phyloP scores from a whole-genome alignment of 2,329 filamentous ascomycete species.

The Dactylonectria estremocensis region DNA sequence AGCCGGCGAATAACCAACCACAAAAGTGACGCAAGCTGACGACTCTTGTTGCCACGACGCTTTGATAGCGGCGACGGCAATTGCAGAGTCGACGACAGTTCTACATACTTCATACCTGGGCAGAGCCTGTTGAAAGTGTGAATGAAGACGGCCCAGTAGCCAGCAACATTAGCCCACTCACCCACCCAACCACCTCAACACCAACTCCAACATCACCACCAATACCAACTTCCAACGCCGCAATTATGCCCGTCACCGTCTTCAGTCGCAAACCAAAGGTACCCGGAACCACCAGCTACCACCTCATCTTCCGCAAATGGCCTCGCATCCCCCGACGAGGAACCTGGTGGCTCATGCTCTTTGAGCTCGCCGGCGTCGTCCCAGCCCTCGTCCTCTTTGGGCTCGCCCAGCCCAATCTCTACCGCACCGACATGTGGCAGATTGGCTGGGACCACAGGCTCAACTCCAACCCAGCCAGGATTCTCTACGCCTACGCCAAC shows the following conservation, averaged over 20 bases:
- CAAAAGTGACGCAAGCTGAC: constrained; percentile 17
- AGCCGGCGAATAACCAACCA: constrained; percentile 30
- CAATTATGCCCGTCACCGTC: constrained; percentile 45
- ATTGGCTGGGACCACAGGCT: constrained; percentile 79
- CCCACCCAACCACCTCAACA: not conserved
- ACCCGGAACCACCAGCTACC: constrained; percentile 56
- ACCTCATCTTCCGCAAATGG: constrained; percentile 73
- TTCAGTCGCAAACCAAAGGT: constrained; percentile 37
- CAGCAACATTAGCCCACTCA: not conserved
- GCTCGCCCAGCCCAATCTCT: constrained; percentile 81
- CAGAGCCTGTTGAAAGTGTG: not conserved
- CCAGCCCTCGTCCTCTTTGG: constrained; percentile 79
- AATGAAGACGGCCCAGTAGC: not conserved
- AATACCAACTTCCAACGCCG: not conserved
- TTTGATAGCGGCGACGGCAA: constrained; percentile 25
- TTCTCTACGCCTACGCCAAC: constrained; percentile 83
- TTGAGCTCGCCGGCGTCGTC: constrained; percentile 77
- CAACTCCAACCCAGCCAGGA: constrained; percentile 80
- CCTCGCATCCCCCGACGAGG: constrained; percentile 64
- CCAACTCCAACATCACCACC: constrained; percentile 6
- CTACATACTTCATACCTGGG: not conserved
- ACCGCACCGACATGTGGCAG: constrained; percentile 80
- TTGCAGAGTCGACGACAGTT: not conserved
- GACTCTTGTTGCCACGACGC: constrained; percentile 9
- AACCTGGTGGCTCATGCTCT: constrained; percentile 74